A percentile compares a stretch with the other conserved stretches of the same genome.
phyloP scores from a whole-genome alignment of 1,139 yeast genomes.

The Petasospora rhodanensis region DNA sequence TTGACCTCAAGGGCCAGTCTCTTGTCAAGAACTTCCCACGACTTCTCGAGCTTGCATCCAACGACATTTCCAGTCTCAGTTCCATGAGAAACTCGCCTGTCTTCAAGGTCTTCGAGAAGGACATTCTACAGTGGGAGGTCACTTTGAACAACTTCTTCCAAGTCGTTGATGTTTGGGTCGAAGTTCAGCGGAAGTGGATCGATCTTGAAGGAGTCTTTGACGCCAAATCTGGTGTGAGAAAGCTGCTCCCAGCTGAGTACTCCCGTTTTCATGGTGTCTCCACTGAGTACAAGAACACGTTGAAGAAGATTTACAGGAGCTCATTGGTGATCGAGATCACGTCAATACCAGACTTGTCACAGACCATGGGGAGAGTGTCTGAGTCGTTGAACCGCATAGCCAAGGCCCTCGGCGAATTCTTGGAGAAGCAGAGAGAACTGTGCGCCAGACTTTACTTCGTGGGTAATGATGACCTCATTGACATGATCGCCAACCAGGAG shows the following conservation, averaged over 20 bases:
- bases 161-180: slow-evolving; percentile 70
- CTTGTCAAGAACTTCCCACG: slow-evolving; percentile 68
- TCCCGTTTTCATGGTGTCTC: slow-evolving; percentile 63
- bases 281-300: slow-evolving; percentile 50
- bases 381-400: slow-evolving; percentile 58
- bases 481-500: slow-evolving; percentile 66
- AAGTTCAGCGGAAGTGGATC: slow-evolving; percentile 86
- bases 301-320: slow-evolving; percentile 48
- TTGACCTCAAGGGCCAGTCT: slow-evolving; percentile 49
- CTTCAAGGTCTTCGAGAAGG: slow-evolving; percentile 58
- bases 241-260: slow-evolving; percentile 65
- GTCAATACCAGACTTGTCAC: slow-evolving; percentile 46
- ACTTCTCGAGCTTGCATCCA: slow-evolving; percentile 54
- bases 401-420: slow-evolving; percentile 67
- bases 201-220: slow-evolving; percentile 79
- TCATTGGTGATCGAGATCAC: slow-evolving; percentile 56
- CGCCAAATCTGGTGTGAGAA: slow-evolving; percentile 51
- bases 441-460: slow-evolving; percentile 85
- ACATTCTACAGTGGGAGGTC: slow-evolving; percentile 50
- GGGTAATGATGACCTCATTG: slow-evolving; percentile 87
- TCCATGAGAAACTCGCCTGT: slow-evolving; percentile 75
- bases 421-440: slow-evolving; percentile 71
- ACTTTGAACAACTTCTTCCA: slow-evolving; percentile 48
- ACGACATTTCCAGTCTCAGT: slow-evolving; percentile 55
- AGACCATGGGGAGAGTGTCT: slow-evolving; percentile 45